Evolutionary conservation across 306 rosid genomes (phyloP), one percentile per base, ranked within the genome.

Genomic region (Clitoria ternatea): DNA sequence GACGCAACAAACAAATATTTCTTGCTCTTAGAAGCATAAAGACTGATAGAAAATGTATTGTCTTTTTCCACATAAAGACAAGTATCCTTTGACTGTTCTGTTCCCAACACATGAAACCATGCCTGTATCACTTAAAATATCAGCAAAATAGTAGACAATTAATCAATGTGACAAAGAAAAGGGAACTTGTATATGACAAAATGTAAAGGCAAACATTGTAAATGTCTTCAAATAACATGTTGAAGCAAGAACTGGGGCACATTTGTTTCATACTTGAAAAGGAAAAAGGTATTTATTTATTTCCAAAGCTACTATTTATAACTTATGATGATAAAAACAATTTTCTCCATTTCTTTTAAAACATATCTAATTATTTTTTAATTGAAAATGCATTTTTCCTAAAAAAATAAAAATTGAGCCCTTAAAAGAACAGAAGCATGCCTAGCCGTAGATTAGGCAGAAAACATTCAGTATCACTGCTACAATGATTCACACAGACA

Each of bases 51-150:
- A 85, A 90, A 93, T 30, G 24, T 88, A 70, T 93, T 89, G 52
- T 93, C 98, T 76, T 80, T 79, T 77, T 93, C 90, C 36, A 67
- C 90, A 32, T 90, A 93, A 71, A 93, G 98, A 73, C 88, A 87
- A 24, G 70, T 45, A 81, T 93, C 97, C 20, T 72, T 84, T 71
- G 96, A 87, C 75, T 84, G 94, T 75, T 87, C 89, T 44, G 89
- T 67, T 70, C 89, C 94, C 85, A 93, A 64, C 75, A 76, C 82
- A 85, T 90, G 97, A 63, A 88, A 64, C 97, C 96, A 90, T 65
- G 86, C 98, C 98, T 93, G 70, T 70, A n/a, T 77, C 32, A 70
- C 62, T 57, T 19, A 65, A 43, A 32, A 18, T 3, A 29, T 74
- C 23, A 79, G 43, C 66, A 18, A 32, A 56, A 64, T 69, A 61